phyloP scores from a whole-genome alignment of 73 alveolate genomes.

The Stentor roeselii region DNA sequence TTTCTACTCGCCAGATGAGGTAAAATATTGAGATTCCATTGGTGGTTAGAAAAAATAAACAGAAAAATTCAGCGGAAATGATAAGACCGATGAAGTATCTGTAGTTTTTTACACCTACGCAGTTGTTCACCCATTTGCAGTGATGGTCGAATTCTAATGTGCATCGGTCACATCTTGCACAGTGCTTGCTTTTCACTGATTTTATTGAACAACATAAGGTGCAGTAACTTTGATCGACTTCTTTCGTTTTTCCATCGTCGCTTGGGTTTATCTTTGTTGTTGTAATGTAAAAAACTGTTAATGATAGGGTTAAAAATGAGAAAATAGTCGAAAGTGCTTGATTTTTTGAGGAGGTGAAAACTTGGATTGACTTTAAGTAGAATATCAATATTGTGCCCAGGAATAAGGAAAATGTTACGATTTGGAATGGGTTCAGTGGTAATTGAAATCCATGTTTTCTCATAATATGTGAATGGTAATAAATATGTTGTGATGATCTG shows the following conservation, averaged over 20 bases:
- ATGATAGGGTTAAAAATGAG: neutral
- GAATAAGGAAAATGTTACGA: neutral
- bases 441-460: neutral
- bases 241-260: neutral
- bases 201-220: constrained; percentile 27
- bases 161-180: constrained; percentile 62
- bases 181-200: constrained; percentile 46
- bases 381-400: neutral
- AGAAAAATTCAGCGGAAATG: neutral
- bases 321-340: neutral
- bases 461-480: neutral
- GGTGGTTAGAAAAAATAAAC: neutral
- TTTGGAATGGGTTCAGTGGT: neutral
- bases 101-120: constrained; percentile 67
- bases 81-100: constrained; percentile 46
- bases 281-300: neutral
- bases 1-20: no score
- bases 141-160: constrained; percentile 71
- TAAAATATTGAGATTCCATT: neutral
- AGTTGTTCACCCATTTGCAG: constrained; percentile 68
- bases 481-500: neutral
- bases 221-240: constrained; percentile 16
- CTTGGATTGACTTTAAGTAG: neutral
- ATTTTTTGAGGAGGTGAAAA: neutral
- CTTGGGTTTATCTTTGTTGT: neutral